These are phyloP conservation scores for Termitomyces sp. DNA, from an alignment of 768 basidiomycete genomes.

Conservation along the genomic window DNA sequence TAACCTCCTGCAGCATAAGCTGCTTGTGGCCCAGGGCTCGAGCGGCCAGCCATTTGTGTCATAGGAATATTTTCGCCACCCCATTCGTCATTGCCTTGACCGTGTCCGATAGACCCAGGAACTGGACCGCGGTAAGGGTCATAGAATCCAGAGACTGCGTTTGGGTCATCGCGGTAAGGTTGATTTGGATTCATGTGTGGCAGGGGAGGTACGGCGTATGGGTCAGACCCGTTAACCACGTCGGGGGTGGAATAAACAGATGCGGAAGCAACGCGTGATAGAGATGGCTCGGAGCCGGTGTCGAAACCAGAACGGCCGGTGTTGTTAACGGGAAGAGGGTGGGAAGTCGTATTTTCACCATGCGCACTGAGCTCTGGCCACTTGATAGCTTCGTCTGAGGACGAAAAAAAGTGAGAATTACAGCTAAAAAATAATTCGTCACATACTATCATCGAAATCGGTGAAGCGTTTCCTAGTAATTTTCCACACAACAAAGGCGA, in stretches of 20 bases:
- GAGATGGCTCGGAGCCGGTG: constrained; percentile 52
- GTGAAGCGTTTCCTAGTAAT: constrained; percentile 73
- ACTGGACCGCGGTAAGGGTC: constrained; percentile 82
- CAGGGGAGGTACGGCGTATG: constrained; percentile 79
- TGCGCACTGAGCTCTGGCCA: constrained; percentile 86
- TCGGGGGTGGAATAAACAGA: constrained; percentile 45
- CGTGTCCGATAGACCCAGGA: constrained; percentile 56
- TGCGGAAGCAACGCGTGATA: constrained; percentile 46
- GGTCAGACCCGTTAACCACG: constrained; percentile 48
- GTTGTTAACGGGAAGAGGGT: constrained; percentile 63
- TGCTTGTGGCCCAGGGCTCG: constrained; percentile 33
- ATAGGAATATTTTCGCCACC: constrained; percentile 65
- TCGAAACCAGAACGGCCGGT: constrained; percentile 75
- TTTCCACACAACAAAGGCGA: constrained; percentile 82
- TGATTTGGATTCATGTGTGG: constrained; percentile 76
- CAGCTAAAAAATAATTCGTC: background rate
- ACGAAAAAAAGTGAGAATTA: constrained; percentile 2
- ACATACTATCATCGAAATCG: constrained; percentile 78
- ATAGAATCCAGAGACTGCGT: constrained; percentile 46
- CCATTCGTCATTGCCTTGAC: constrained; percentile 30
- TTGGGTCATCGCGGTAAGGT: constrained; percentile 74
- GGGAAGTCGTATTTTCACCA: constrained; percentile 38
- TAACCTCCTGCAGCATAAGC: constrained; percentile 30
- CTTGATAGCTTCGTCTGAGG: constrained; percentile 76
- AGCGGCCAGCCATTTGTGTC: constrained; percentile 51